Percentiles rank a stretch among this genome's conserved stretches.
phyloP scores from a whole-genome alignment of 495 filamentous ascomycete species.

The Trichoderma gamsii region DNA sequence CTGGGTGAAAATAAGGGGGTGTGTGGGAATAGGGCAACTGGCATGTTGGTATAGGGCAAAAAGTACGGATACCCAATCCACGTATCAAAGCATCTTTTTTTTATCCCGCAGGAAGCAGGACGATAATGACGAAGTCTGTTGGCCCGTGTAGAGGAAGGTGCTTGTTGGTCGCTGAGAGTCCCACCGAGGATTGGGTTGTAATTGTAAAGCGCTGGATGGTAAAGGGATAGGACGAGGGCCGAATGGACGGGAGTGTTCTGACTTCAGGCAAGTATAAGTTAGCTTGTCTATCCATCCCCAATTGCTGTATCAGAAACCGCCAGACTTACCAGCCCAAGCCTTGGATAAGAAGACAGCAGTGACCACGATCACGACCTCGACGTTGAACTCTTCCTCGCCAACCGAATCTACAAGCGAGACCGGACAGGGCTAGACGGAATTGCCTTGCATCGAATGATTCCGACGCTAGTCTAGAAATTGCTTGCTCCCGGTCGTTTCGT shows the following conservation, averaged over 20 bases:
- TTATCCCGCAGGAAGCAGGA: conserved; percentile 16
- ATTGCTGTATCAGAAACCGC: background rate
- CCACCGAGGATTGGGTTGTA: conserved; percentile 13
- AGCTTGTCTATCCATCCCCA: background rate
- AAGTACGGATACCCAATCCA: conserved; percentile 17
- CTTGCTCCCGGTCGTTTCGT: background rate
- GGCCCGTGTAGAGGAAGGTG: conserved; percentile 16
- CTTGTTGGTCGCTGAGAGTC: conserved; percentile 16
- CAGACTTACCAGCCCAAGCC: conserved; percentile 1
- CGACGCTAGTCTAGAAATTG: conserved; percentile 12
- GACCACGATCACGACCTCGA: background rate
- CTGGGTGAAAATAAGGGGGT: conserved; percentile 10
- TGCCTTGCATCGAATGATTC: conserved; percentile 1
- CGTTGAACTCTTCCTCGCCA: background rate
- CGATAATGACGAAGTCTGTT: conserved; percentile 16
- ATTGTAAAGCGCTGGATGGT: background rate
- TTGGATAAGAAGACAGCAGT: background rate
- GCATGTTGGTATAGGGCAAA: conserved; percentile 11
- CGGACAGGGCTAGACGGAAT: conserved; percentile 2
- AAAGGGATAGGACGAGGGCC: conserved; percentile 4
- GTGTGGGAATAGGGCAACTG: conserved; percentile 14
- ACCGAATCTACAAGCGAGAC: background rate
- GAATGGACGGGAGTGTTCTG: conserved; percentile 5
- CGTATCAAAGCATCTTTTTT: conserved; percentile 15
- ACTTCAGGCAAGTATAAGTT: conserved; percentile 16